A percentile compares a stretch with the other conserved stretches of the same genome.
phyloP scores from a whole-genome alignment of 805 yeast genomes.

The Metschnikowia gelsemii region DNA sequence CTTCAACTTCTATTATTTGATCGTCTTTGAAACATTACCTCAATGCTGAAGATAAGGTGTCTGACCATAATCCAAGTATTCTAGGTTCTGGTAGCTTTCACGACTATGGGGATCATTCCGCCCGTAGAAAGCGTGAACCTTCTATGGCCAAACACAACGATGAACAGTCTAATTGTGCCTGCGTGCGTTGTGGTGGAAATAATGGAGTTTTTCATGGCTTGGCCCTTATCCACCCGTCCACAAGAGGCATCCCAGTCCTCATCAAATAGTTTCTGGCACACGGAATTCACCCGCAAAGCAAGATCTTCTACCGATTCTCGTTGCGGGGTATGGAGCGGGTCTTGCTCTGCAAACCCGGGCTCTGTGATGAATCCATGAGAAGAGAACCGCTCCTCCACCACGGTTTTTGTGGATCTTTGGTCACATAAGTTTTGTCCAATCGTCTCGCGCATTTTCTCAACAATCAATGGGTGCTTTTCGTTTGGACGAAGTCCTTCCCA shows the following conservation, averaged over 20 bases:
- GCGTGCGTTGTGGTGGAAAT: slow-evolving; percentile 59
- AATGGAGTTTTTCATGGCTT: slow-evolving; percentile 23
- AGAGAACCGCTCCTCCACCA: slow-evolving; percentile 39
- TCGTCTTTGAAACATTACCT: too few species aligned
- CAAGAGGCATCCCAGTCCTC: slow-evolving; percentile 21
- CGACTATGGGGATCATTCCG: slow-evolving; percentile 60
- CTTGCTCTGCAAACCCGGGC: slow-evolving; percentile 49
- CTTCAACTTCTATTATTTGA: too few species aligned
- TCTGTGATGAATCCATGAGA: slow-evolving; percentile 38
- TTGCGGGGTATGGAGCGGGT: slow-evolving; percentile 43
- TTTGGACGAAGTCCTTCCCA: slow-evolving; percentile 40
- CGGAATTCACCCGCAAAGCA: slow-evolving; percentile 45
- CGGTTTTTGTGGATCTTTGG: slow-evolving; percentile 45
- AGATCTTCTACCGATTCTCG: slow-evolving; percentile 53
- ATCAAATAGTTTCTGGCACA: slow-evolving; percentile 39
- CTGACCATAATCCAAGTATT: too few species aligned
- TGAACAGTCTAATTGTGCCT: slow-evolving; percentile 54
- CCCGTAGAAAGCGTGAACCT: slow-evolving; percentile 62
- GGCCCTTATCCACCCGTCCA: slow-evolving; percentile 23
- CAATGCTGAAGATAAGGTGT: too few species aligned
- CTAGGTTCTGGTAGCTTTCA: slow-evolving; percentile 40
- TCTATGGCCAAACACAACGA: slow-evolving; percentile 54
- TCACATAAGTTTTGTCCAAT: slow-evolving; percentile 62
- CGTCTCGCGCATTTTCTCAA: slow-evolving; percentile 59
- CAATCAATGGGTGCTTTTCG: slow-evolving; percentile 24